Base-by-base conservation (phyloP, 805 yeast species). In the Cyberlindnera mycetangii region DNA sequence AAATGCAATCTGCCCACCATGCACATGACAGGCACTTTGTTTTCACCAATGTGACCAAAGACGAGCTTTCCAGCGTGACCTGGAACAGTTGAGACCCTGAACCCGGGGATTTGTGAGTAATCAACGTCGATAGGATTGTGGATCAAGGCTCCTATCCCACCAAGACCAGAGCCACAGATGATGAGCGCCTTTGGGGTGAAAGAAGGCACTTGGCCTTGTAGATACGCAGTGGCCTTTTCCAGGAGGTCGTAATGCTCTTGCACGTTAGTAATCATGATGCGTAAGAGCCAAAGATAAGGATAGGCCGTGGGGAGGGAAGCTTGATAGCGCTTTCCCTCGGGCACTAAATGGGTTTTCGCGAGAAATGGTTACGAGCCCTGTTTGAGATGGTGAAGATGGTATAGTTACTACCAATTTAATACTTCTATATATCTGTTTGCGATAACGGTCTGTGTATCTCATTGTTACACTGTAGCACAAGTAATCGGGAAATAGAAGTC, bases 1-100 rank as follows among this genome's bases (percentile, higher is more conserved):
- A 83, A 84, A 58, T 90, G 98, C 45, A 92, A 70, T 53, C 99
- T 73, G 6, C 99, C 99, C 49, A 87, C 89, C 96, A 92, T 89
- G 55, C 96, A 81, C 60, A 90, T 78, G 0, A 90, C 95, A 0
- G 95, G 92, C 1, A 84, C 85, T 31, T 71, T 71, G 33, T 81
- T 79, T 45, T 52, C 52, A 4, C 92, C 90, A 47, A 92, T 81
- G 14, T 64, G 64, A 2, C 98, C 98, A 64, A 89, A 83, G 5
- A 89, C 70, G 16, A 92, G 71, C 52, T 80, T 76, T 0, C 98
- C 98, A 7, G 79, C 81, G 61, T 92, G 99, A 0, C 99, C 99
- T 10, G 81, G 79, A 1, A 92, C 97, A 0, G 97, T 90, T 1
- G 96, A 84, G 1, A 66, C 57, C 58, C 76, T 76, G 65, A 92